Evolutionary conservation across 1,284 basidiomycete genomes (phyloP).

Genomic region (Microbotryum intermedium): DNA sequence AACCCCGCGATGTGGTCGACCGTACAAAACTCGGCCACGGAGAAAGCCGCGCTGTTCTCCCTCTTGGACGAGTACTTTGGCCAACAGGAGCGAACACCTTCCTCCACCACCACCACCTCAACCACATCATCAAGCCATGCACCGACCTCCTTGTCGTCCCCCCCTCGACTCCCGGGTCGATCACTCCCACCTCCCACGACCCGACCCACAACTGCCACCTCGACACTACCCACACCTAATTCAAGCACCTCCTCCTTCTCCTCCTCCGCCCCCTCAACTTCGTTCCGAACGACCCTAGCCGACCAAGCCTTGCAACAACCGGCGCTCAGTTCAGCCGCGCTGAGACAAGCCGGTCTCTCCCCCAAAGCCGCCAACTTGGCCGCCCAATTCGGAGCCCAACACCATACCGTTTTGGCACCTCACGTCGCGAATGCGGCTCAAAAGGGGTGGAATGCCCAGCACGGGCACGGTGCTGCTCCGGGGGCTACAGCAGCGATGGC

Average conservation of each 20-base stretch:
- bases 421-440: constrained; percentile 4
- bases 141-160: not conserved
- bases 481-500: no score
- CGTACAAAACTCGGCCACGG: not conserved
- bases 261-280: not conserved
- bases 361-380: not conserved
- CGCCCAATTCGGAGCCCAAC: constrained; percentile 3
- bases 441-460: not conserved
- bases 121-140: not conserved
- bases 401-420: constrained; percentile 1
- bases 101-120: not conserved
- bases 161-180: not conserved
- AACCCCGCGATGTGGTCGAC: constrained; percentile 7
- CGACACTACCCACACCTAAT: not conserved
- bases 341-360: constrained; percentile 4
- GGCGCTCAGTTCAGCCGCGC: not conserved
- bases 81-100: not conserved
- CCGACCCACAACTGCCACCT: not conserved
- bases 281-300: not conserved
- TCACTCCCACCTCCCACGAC: not conserved
- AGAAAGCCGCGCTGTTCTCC: constrained; percentile 3
- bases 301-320: constrained; percentile 4
- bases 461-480: no score
- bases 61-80: constrained; percentile 18
- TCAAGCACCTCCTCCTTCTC: not conserved